A percentile compares a stretch with the other conserved stretches of the same genome.
Evolutionary conservation across 495 filamentous ascomycete species (phyloP).

Genomic region (Sporormia fimetaria): DNA sequence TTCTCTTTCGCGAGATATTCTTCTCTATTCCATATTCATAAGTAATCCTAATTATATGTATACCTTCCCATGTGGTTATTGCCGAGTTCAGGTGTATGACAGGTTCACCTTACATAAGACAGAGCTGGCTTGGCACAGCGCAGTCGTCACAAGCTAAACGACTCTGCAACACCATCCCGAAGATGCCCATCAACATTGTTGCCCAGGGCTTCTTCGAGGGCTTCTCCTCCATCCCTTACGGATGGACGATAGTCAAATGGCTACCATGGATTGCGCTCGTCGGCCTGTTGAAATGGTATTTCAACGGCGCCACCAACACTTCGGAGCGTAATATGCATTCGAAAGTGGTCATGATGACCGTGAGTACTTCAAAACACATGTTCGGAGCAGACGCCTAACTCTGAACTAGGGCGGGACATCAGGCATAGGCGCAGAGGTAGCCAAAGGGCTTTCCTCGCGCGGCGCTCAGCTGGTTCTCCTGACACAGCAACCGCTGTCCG

Average conservation of each 20-base stretch:
- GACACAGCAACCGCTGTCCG: slow-evolving; percentile 64
- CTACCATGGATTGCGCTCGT: slow-evolving; percentile 48
- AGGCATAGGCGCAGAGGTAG: slow-evolving; percentile 73
- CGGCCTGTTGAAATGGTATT: slow-evolving; percentile 63
- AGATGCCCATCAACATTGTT: slow-evolving; percentile 81
- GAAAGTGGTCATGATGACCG: slow-evolving; percentile 85
- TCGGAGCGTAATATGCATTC: slow-evolving; percentile 84
- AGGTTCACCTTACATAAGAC: too few species aligned
- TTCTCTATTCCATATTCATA: too few species aligned
- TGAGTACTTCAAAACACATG: slow-evolving; percentile 30
- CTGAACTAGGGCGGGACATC: slow-evolving; percentile 69
- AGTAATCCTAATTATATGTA: too few species aligned
- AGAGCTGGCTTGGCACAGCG: too few species aligned
- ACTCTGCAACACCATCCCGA: neutral
- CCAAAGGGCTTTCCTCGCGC: slow-evolving; percentile 60
- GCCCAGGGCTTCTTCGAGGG: slow-evolving; percentile 52
- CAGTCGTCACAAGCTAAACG: too few species aligned
- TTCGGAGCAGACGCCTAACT: slow-evolving; percentile 9
- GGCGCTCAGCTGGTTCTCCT: slow-evolving; percentile 89
- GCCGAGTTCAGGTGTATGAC: too few species aligned
- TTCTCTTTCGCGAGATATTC: too few species aligned
- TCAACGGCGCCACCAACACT: slow-evolving; percentile 58
- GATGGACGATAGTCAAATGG: slow-evolving; percentile 47
- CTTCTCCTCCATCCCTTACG: slow-evolving; percentile 52
- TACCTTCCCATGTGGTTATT: too few species aligned